Base-by-base conservation (phyloP, 345 rosid species). In the Punica granatum region DNA sequence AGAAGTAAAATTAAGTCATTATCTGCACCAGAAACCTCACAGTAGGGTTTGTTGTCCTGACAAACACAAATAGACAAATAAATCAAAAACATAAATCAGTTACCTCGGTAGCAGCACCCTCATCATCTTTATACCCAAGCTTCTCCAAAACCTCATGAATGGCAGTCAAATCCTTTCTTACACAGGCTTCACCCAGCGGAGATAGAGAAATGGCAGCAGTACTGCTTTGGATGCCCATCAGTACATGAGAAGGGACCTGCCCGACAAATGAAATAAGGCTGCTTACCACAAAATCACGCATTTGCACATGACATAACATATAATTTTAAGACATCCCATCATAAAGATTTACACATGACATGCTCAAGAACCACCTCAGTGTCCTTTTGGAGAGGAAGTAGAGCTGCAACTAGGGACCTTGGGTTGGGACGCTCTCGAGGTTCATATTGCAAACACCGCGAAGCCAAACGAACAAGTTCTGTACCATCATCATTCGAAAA, bases 161-260 rank as follows among this genome's bases (percentile, higher is more conserved):
- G 51, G 98, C 88, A 73, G 83, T 83, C 81, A 92, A 79, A 82
- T 90, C 97, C 78, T 66, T 81, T 77, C 88, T 83, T 49, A 79
- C 78, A 77, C 89, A 85, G 69, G 98, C 95, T 76, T 92, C 93
- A n/a, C 86, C 97, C 63, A 90, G 74, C n/a, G 93, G 88, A 39
- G 98, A 81, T 19, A 80, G 74, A 92, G 86, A 68, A 90, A 67
- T 28, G 85, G 80, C 83, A 36, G 25, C 42, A 66, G 80, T 73
- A 64, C 76, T 81, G 77, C 80, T 86, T 12, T 80, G 89, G 68
- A 92, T 72, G 70, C 92, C 96, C 96, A 92, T 86, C 67, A 92
- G 80, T 36, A 74, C 85, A 83, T 82, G 78, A 48, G 92, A 89
- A 68, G 88, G 89, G 66, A 84, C 84, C 93, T 88, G 79, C 76